Evolutionary conservation across 257 asterid species (phyloP), one percentile per base, ranked within the genome.

Genomic region (Fraxinus americana): DNA sequence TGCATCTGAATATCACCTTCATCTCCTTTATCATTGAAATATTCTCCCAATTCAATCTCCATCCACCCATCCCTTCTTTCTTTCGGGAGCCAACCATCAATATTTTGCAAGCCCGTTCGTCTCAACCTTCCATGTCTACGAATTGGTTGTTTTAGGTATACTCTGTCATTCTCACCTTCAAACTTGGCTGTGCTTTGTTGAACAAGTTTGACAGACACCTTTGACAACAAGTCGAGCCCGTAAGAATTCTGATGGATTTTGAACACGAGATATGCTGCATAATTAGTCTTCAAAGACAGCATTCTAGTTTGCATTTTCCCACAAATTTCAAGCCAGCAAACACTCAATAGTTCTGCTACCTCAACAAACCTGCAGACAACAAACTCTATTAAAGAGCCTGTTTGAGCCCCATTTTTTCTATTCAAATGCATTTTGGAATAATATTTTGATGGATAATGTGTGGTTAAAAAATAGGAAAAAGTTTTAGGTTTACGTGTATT

Each of bases 301-400:
- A 70, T 67, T 7, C 52, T 38, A 0, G 79, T 41, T 48, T 38
- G 78, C 23, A 86, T n/a, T 77, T 7, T 69, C 23, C 87, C 92
- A 1, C 54, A 50, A 39, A 88, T 81, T 0, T 86, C 91, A 17
- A 91, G 89, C 90, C 90, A 83, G 27, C 78, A 85, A 63, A 84
- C 90, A 0, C 9, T 13, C 17, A 21, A 61, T 32, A 89, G 85
- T 67, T 81, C 77, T 2, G 89, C 94, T 75, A 91, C 92, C 78
- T 89, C 91, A 9, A 81, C 38, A 79, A 91, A 91, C 80, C 92
- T n/a, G n/a, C n/a, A 13, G 34, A n/a, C n/a, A n/a, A n/a, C n/a
- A n/a, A n/a, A n/a, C n/a, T n/a, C n/a, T n/a, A n/a, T n/a, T 32
- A 30, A 30, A 30, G 34, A 30, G 34, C 4, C 34, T 30, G 4